phyloP scores from a whole-genome alignment of 1,139 yeast species.

The Blastobotrys ciferrii region DNA sequence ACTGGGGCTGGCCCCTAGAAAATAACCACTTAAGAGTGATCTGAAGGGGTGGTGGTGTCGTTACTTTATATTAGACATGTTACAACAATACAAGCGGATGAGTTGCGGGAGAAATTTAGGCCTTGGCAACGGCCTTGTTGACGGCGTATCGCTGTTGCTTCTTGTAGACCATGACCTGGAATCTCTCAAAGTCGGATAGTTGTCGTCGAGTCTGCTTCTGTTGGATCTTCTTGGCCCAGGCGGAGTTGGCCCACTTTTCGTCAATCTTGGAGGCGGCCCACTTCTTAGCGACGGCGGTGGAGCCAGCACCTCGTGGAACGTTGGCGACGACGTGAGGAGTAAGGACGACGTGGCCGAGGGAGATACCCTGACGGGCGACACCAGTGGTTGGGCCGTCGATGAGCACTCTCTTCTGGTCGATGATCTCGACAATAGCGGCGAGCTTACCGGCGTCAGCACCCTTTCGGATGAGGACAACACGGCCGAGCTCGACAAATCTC shows the following conservation, averaged over 20 bases:
- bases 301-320: slow-evolving; percentile 93
- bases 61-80: neutral
- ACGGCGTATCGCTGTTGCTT: slow-evolving; percentile 96
- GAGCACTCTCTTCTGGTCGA: slow-evolving; percentile 98
- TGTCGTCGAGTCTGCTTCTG: slow-evolving; percentile 89
- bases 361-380: slow-evolving; percentile 88
- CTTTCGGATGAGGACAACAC: slow-evolving; percentile 90
- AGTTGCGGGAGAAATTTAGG: slow-evolving; percentile 49
- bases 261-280: slow-evolving; percentile 90
- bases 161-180: slow-evolving; percentile 97
- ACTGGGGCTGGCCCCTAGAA: neutral
- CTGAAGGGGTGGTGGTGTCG: neutral
- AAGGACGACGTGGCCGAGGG: slow-evolving; percentile 84
- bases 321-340: slow-evolving; percentile 84
- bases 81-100: neutral
- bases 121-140: slow-evolving; percentile 88
- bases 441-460: slow-evolving; percentile 69
- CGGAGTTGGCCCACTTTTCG: slow-evolving; percentile 86
- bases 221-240: slow-evolving; percentile 98
- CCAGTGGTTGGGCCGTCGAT: slow-evolving; percentile 91
- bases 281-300: slow-evolving; percentile 82
- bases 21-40: too few relatives aligned
- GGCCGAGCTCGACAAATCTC: slow-evolving; percentile 99
- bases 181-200: slow-evolving; percentile 97
- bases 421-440: slow-evolving; percentile 96